These are phyloP conservation scores for Neoboletus magnificus DNA, from an alignment of 768 basidiomycete genomes.

Conservation along the genomic window DNA sequence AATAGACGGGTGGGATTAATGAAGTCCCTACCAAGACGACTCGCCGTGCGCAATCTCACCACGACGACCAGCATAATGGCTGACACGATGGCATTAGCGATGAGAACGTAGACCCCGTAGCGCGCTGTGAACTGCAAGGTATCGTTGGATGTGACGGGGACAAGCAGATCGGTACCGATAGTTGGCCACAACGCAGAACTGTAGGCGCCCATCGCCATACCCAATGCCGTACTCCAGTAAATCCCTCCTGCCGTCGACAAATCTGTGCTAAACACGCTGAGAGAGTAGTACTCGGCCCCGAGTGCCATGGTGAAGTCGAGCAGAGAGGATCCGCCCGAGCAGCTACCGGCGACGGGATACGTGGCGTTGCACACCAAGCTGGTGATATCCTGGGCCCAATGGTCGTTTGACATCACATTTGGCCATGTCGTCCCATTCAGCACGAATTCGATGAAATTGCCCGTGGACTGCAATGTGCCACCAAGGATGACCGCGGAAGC, in stretches of 20 bases:
- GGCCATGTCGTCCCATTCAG: no score
- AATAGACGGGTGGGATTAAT: not conserved
- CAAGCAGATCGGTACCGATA: no score
- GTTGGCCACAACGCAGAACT: not conserved
- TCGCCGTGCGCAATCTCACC: not conserved
- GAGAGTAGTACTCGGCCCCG: no score
- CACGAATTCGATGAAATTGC: no score
- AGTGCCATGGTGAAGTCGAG: no score
- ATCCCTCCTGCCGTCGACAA: not conserved
- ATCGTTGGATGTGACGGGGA: not conserved
- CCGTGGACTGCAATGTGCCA: no score
- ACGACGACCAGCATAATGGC: constrained; percentile 1
- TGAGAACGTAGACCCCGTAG: constrained; percentile 1
- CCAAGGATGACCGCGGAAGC: no score
- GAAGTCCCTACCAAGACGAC: not conserved
- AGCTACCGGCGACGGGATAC: not conserved
- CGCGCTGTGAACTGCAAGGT: not conserved
- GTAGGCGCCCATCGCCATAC: not conserved
- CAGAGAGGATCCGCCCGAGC: not conserved
- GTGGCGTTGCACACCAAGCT: not conserved
- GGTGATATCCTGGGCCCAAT: not conserved
- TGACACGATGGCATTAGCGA: no score
- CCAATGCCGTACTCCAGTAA: not conserved
- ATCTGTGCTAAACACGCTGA: no score
- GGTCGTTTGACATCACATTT: no score